Conservation (phyloP, 2,329 filamentous ascomycete species). For the Hansfordia pulvinata region DNA sequence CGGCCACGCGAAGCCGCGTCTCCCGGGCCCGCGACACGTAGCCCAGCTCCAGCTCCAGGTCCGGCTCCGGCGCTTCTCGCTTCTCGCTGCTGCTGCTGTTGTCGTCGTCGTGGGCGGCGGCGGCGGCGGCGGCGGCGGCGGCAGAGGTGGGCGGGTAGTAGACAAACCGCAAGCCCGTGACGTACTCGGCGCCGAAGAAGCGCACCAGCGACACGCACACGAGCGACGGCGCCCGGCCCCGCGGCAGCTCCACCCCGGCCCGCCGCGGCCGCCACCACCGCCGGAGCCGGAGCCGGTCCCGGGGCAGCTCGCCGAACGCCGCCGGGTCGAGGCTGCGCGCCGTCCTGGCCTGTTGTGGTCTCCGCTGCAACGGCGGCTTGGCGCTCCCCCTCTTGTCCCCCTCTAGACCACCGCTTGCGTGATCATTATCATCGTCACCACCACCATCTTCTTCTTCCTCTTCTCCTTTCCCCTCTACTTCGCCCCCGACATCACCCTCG, state of each 20-base stretch:
- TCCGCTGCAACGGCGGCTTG: too few species aligned
- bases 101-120: too few species aligned
- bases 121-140: too few species aligned
- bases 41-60: slow-evolving; percentile 9
- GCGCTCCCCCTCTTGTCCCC: too few species aligned
- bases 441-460: background rate
- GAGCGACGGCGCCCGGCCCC: slow-evolving; percentile 2
- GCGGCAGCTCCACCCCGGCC: slow-evolving; percentile 8
- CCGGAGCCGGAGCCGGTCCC: too few species aligned
- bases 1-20: slow-evolving; percentile 6
- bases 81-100: too few species aligned
- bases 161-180: slow-evolving; percentile 10
- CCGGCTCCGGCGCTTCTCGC: too few species aligned
- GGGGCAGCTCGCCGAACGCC: slow-evolving; percentile 6
- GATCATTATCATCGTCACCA: background rate
- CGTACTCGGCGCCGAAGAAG: slow-evolving; percentile 9
- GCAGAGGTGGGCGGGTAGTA: too few species aligned
- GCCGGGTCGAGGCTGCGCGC: slow-evolving; percentile 3
- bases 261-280: slow-evolving; percentile 3
- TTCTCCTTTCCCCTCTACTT: background rate
- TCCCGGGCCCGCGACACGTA: slow-evolving; percentile 7
- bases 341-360: too few species aligned
- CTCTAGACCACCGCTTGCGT: background rate
- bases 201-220: slow-evolving; percentile 9
- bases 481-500: background rate